Percentiles rank a stretch among this genome's conserved stretches.
phyloP scores from a whole-genome alignment of 805 yeast species.

The Kuraishia cidri region DNA sequence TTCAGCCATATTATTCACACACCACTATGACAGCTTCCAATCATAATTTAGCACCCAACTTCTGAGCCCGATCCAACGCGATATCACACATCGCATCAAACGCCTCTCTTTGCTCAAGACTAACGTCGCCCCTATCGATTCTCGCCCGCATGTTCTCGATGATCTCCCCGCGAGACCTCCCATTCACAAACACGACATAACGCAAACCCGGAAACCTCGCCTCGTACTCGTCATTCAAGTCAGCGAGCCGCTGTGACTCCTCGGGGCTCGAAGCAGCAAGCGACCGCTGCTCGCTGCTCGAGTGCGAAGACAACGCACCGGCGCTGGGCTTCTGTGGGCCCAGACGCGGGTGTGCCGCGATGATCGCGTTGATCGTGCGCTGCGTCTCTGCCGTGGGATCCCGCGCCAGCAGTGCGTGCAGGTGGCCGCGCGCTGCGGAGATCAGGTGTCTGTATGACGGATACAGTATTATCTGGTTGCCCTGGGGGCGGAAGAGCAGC shows the following conservation, averaged over 20 bases:
- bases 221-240: slow-evolving; percentile 43
- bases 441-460: slow-evolving; percentile 22
- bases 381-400: neutral
- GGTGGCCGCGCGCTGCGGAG: slow-evolving; percentile 28
- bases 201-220: slow-evolving; percentile 52
- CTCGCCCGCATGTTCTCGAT: slow-evolving; percentile 54
- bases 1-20: neutral
- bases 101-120: slow-evolving; percentile 54
- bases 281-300: slow-evolving; percentile 63
- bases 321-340: slow-evolving; percentile 44
- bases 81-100: slow-evolving; percentile 89
- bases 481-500: slow-evolving; percentile 10
- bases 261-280: slow-evolving; percentile 38
- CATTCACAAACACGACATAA: slow-evolving; percentile 86
- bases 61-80: slow-evolving; percentile 68
- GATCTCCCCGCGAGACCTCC: slow-evolving; percentile 57
- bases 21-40: no score
- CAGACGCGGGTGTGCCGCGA: slow-evolving; percentile 87
- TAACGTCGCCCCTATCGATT: slow-evolving; percentile 45
- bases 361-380: slow-evolving; percentile 30
- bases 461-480: slow-evolving; percentile 9
- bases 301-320: slow-evolving; percentile 49
- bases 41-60: slow-evolving; percentile 29
- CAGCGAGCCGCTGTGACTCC: slow-evolving; percentile 38
- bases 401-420: slow-evolving; percentile 16